A percentile compares a stretch with the other conserved stretches of the same genome.
These are phyloP conservation scores for Ambispora gerdemannii DNA, from an alignment of 192 early-diverging fungal species.

Conservation along the genomic window DNA sequence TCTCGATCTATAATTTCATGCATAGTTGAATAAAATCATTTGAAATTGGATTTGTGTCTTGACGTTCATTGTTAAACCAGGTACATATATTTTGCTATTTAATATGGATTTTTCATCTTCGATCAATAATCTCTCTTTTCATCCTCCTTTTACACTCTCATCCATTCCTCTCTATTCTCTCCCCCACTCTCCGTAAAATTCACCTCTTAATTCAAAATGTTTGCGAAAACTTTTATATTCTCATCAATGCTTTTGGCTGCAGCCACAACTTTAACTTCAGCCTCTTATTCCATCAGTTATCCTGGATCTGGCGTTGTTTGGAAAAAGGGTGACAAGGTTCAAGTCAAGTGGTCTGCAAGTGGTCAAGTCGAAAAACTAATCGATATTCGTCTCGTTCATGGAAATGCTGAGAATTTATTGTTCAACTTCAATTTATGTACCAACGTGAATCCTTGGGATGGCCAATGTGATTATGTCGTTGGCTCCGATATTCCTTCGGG, in stretches of 20 bases:
- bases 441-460: not conserved
- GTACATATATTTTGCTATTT: no score
- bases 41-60: no score
- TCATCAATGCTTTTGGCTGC: not conserved
- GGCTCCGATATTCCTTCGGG: not conserved
- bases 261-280: not conserved
- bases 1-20: no score
- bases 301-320: not conserved
- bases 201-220: no score
- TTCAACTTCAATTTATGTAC: not conserved
- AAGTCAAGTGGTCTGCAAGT: not conserved
- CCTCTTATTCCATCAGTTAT: not conserved
- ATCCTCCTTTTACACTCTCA: not conserved
- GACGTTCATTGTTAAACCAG: no score
- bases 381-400: not conserved
- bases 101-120: no score
- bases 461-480: not conserved
- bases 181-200: not conserved
- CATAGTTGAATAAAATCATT: no score
- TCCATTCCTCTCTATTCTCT: not conserved
- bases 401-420: slow-evolving; percentile 1
- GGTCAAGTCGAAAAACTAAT: not conserved
- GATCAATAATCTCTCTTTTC: no score
- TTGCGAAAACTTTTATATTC: not conserved
- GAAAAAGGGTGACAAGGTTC: not conserved